Conservation (phyloP, 2,329 filamentous ascomycete genomes). For the Zasmidium cellare region DNA sequence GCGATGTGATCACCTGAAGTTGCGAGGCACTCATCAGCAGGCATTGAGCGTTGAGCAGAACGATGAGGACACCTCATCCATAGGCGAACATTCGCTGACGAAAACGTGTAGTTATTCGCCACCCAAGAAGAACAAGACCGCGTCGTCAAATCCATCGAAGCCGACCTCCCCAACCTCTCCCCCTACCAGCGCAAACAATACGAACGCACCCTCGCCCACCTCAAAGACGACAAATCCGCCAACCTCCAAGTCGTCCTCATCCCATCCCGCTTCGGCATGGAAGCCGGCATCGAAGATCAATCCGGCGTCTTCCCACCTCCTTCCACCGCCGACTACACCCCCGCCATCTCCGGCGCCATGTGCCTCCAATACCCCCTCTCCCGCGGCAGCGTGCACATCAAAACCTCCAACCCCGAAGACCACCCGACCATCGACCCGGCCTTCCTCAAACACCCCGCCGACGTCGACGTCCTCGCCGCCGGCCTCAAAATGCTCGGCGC, state of each 20-base stretch:
- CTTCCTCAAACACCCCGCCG: slow-evolving; percentile 45
- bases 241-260: slow-evolving; percentile 40
- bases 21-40: too few relatives aligned
- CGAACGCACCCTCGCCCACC: slow-evolving; percentile 35
- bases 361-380: slow-evolving; percentile 34
- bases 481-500: slow-evolving; percentile 41
- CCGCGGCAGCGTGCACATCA: slow-evolving; percentile 36
- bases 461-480: slow-evolving; percentile 42
- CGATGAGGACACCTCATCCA: too few relatives aligned
- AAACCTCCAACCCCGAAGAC: slow-evolving; percentile 23
- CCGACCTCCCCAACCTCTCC: slow-evolving; percentile 26
- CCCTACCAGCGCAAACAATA: slow-evolving; percentile 39
- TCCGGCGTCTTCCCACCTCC: slow-evolving; percentile 28
- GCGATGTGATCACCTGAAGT: too few relatives aligned
- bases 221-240: slow-evolving; percentile 38
- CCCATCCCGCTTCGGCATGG: slow-evolving; percentile 32
- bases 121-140: slow-evolving; percentile 34
- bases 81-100: too few relatives aligned
- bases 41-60: too few relatives aligned
- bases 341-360: slow-evolving; percentile 28
- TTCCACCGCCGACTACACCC: slow-evolving; percentile 20
- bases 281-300: slow-evolving; percentile 32
- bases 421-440: slow-evolving; percentile 29
- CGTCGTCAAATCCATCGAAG: slow-evolving; percentile 33
- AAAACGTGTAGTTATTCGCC: slow-evolving; percentile 26